Evolutionary conservation across 495 filamentous ascomycete species (phyloP).

Genomic region (Terfezia boudieri): DNA sequence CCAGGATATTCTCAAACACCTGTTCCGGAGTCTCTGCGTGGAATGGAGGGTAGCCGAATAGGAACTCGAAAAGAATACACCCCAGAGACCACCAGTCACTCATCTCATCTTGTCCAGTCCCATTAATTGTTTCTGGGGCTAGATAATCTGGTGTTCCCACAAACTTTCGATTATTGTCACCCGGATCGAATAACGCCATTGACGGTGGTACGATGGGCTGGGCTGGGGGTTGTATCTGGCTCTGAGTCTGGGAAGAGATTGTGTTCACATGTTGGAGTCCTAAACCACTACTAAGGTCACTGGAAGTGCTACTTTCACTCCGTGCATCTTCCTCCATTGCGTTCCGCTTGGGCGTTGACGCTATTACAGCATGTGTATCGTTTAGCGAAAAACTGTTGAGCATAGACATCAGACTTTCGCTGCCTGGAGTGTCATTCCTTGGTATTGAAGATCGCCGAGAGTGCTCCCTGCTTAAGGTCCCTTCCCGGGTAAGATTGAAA

Average conservation of each 20-base stretch:
- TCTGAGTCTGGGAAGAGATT: conserved; percentile 16
- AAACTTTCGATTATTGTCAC: conserved; percentile 79
- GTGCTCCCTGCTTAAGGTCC: conserved; percentile 40
- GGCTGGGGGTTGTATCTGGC: conserved; percentile 29
- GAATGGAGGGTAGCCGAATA: conserved; percentile 84
- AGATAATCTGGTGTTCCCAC: conserved; percentile 96
- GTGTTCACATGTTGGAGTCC: conserved; percentile 18
- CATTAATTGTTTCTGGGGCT: conserved; percentile 89
- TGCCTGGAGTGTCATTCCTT: conserved; percentile 77
- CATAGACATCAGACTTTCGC: conserved; percentile 65
- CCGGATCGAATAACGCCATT: conserved; percentile 89
- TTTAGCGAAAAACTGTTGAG: conserved; percentile 63
- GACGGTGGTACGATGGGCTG: conserved; percentile 78
- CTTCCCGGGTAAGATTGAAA: conserved; percentile 56
- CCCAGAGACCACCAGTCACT: conserved; percentile 99
- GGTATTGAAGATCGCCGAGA: conserved; percentile 65
- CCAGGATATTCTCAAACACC: conserved; percentile 90
- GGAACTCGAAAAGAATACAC: conserved; percentile 90
- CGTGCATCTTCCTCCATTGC: conserved; percentile 37
- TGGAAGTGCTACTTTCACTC: conserved; percentile 28
- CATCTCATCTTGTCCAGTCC: conserved; percentile 83
- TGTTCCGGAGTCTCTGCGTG: conserved; percentile 75
- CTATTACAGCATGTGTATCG: conserved; percentile 24
- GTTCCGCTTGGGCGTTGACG: conserved; percentile 21
- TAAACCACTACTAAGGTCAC: conserved; percentile 17